Conservation (phyloP, 1,139 yeast genomes). For the Meyerozyma carpophila region DNA sequence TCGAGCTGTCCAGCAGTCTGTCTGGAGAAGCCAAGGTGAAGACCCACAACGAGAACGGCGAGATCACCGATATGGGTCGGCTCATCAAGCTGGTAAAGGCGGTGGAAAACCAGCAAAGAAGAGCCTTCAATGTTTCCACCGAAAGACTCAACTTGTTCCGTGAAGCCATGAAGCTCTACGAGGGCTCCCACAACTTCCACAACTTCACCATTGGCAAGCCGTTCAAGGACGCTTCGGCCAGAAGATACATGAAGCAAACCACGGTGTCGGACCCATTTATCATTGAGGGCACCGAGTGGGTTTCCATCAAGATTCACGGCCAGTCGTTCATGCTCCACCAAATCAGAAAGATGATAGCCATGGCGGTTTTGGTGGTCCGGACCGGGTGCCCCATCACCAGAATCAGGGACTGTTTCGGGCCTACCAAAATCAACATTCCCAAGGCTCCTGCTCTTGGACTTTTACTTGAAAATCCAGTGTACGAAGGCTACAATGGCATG, state of each 20-base stretch:
- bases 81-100: conserved; percentile 55
- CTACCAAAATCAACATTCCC: conserved; percentile 79
- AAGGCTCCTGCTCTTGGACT: conserved; percentile 97
- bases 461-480: conserved; percentile 85
- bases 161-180: conserved; percentile 63
- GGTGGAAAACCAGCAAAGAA: conserved; percentile 63
- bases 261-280: conserved; percentile 87
- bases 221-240: conserved; percentile 82
- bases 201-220: conserved; percentile 88
- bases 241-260: conserved; percentile 74
- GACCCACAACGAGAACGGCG: conserved; percentile 27
- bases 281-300: conserved; percentile 94
- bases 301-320: conserved; percentile 92
- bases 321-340: conserved; percentile 98
- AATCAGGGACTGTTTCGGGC: conserved; percentile 73
- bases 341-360: conserved; percentile 95
- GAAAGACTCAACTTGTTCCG: conserved; percentile 61
- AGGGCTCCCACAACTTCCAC: conserved; percentile 92
- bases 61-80: conserved; percentile 34
- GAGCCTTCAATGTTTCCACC: conserved; percentile 59
- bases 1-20: conserved; percentile 14
- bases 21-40: conserved; percentile 8
- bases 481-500: conserved; percentile 74
- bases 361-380: conserved; percentile 83
- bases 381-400: conserved; percentile 78